Evolutionary conservation across 2,329 filamentous ascomycete species (phyloP).

Genomic region (Penicillium sp.): DNA sequence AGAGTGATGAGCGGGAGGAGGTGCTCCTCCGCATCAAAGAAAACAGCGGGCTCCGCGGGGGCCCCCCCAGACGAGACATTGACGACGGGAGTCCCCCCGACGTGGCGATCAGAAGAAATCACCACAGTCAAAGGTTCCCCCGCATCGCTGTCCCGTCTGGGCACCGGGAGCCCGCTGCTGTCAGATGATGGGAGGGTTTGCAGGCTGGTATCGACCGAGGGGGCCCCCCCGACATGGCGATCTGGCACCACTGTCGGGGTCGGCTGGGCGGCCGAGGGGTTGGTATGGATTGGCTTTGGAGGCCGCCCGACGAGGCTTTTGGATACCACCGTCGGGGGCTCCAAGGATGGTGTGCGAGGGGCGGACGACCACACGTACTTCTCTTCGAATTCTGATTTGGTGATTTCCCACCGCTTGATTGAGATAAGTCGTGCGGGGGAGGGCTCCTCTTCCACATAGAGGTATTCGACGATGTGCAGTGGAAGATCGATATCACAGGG

Average conservation of each 20-base stretch:
- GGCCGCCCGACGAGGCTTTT: neutral
- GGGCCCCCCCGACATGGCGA: neutral
- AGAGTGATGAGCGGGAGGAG: neutral
- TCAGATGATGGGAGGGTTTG: neutral
- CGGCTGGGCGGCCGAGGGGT: neutral
- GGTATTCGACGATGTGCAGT: neutral
- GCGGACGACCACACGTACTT: neutral
- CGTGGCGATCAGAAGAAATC: neutral
- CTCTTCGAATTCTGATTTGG: conserved; percentile 2
- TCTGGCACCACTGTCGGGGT: neutral
- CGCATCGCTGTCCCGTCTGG: neutral
- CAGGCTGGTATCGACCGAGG: neutral
- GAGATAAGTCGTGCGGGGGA: neutral
- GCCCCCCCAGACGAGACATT: neutral
- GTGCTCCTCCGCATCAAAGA: neutral
- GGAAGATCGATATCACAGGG: neutral
- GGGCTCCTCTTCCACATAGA: neutral
- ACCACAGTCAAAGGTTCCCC: neutral
- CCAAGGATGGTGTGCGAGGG: neutral
- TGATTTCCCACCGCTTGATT: neutral
- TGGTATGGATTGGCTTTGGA: neutral
- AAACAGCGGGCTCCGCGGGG: neutral
- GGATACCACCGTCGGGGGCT: neutral
- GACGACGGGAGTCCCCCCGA: neutral
- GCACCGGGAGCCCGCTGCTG: neutral